A percentile compares a stretch with the other conserved stretches of the same genome.
Conservation (phyloP, 106 monocot species). For the Acorus gramineus region DNA sequence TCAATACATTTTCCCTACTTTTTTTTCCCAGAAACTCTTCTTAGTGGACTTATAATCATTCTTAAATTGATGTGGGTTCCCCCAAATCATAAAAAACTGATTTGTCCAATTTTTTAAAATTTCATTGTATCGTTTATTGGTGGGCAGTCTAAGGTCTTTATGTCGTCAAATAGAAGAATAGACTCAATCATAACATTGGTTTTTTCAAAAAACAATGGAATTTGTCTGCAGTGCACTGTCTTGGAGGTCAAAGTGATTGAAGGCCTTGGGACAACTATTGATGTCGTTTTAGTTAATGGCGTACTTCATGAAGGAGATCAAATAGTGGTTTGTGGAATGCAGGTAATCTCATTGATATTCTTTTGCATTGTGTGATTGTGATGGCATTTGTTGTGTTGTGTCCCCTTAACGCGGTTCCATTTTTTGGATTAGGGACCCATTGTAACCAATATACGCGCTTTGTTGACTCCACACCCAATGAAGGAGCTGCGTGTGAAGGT, state of each 20-base stretch:
- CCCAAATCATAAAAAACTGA: no score
- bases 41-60: no score
- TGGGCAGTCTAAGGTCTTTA: no score
- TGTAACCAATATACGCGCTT: conserved; percentile 76
- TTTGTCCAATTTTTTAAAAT: no score
- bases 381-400: neutral
- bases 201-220: no score
- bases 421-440: conserved; percentile 66
- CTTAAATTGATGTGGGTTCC: no score
- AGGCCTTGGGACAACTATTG: conserved; percentile 91
- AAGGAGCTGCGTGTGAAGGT: conserved; percentile 95
- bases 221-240: conserved; percentile 62
- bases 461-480: conserved; percentile 92
- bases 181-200: no score
- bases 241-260: conserved; percentile 95
- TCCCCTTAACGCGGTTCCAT: neutral
- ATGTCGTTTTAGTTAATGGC: conserved; percentile 94
- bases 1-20: no score
- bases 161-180: no score
- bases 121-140: no score
- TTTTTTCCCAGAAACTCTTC: no score
- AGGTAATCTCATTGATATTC: conserved; percentile 34
- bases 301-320: conserved; percentile 92
- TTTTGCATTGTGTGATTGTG: neutral
- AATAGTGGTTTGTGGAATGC: conserved; percentile 97